Conservation (phyloP, 2,329 filamentous ascomycete genomes). For the Triangularia setosa region DNA sequence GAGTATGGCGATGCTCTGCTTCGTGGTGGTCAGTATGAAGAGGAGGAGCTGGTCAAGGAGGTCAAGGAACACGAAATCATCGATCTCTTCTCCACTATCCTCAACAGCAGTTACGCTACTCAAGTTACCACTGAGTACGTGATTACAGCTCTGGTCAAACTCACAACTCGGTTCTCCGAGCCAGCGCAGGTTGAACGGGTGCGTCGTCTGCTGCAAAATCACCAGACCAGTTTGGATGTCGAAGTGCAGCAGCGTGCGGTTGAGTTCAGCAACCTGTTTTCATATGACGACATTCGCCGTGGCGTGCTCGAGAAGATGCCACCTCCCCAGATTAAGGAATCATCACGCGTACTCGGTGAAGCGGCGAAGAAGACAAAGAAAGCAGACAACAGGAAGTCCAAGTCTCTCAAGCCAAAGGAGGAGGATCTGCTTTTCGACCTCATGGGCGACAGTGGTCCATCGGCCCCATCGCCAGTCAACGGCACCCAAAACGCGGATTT, state of each 20-base stretch:
- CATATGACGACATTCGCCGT: conserved; percentile 77
- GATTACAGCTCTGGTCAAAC: conserved; percentile 88
- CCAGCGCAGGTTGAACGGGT: conserved; percentile 82
- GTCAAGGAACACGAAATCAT: conserved; percentile 88
- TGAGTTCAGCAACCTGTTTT: conserved; percentile 93
- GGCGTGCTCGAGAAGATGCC: conserved; percentile 98
- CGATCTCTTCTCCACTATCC: conserved; percentile 85
- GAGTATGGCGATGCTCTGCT: conserved; percentile 93
- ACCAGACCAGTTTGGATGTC: conserved; percentile 85
- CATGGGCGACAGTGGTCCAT: conserved; percentile 72
- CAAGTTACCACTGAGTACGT: conserved; percentile 95
- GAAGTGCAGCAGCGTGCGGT: conserved; percentile 95
- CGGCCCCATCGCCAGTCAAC: conserved; percentile 52
- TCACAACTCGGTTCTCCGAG: conserved; percentile 83
- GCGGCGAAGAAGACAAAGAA: conserved; percentile 61
- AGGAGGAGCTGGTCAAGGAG: conserved; percentile 77
- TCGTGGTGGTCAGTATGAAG: conserved; percentile 84
- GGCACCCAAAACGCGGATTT: conserved; percentile 72
- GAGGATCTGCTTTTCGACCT: conserved; percentile 89
- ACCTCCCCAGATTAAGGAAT: conserved; percentile 91
- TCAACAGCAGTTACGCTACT: conserved; percentile 91
- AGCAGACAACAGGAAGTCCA: conserved; percentile 68
- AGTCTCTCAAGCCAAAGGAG: conserved; percentile 77
- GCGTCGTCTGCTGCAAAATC: conserved; percentile 68
- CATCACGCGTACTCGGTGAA: conserved; percentile 84